These are phyloP conservation scores for Tuber borchii DNA, from an alignment of 495 filamentous ascomycete genomes.

Conservation along the genomic window DNA sequence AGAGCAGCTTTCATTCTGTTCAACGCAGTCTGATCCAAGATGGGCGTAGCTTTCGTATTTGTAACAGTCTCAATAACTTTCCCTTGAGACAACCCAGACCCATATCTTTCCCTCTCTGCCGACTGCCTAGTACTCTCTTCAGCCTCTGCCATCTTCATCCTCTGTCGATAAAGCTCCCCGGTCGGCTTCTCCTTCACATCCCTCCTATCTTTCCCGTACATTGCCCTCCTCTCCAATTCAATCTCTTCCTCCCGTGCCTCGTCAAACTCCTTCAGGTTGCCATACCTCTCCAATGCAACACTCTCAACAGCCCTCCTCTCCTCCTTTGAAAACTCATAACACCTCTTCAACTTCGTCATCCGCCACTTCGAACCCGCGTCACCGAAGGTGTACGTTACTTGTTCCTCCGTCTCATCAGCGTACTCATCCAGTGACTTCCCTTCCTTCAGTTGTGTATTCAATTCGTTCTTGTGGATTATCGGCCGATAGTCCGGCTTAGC, in stretches of 20 bases:
- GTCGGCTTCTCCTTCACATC: slow-evolving; percentile 81
- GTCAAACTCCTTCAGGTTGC: slow-evolving; percentile 76
- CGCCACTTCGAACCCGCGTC: slow-evolving; percentile 87
- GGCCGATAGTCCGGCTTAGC: slow-evolving; percentile 64
- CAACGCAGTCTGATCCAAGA: slow-evolving; percentile 66
- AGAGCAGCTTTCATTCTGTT: slow-evolving; percentile 87
- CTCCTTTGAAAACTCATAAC: slow-evolving; percentile 74
- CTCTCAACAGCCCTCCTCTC: slow-evolving; percentile 65
- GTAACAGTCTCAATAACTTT: slow-evolving; percentile 42
- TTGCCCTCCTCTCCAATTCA: slow-evolving; percentile 77
- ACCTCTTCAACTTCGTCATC: slow-evolving; percentile 85
- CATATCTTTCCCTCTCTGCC: slow-evolving; percentile 47
- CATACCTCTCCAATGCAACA: slow-evolving; percentile 73
- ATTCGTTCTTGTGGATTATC: slow-evolving; percentile 71
- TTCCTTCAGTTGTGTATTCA: slow-evolving; percentile 65
- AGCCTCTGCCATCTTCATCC: slow-evolving; percentile 50
- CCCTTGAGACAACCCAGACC: slow-evolving; percentile 46
- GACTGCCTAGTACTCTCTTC: slow-evolving; percentile 42
- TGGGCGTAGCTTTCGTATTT: slow-evolving; percentile 43
- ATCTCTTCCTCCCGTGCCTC: slow-evolving; percentile 89
- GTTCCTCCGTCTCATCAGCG: slow-evolving; percentile 51
- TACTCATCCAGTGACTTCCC: slow-evolving; percentile 51
- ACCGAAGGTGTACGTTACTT: slow-evolving; percentile 79
- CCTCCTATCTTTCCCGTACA: slow-evolving; percentile 73
- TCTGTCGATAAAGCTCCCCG: slow-evolving; percentile 76